These are phyloP conservation scores for Xylaria polymorpha DNA, from an alignment of 2,329 filamentous ascomycete species.

Conservation along the genomic window DNA sequence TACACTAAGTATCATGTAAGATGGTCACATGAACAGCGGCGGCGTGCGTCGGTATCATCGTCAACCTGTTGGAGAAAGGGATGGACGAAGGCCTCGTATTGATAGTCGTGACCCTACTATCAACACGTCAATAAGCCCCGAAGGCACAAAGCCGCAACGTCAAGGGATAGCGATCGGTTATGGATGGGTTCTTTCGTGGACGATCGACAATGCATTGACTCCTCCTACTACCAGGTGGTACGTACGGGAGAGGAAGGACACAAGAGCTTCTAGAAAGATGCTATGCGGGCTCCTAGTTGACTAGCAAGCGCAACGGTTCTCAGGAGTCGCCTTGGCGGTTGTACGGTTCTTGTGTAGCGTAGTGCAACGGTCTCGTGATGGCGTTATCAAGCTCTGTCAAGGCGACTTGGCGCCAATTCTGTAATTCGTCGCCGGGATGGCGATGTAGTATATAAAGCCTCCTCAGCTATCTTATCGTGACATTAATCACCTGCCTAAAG, in stretches of 20 bases:
- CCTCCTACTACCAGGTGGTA: neutral
- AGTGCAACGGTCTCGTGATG: slow-evolving; percentile 16
- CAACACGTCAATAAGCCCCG: slow-evolving; percentile 1
- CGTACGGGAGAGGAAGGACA: slow-evolving; percentile 17
- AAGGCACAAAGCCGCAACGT: neutral
- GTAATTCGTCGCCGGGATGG: slow-evolving; percentile 2
- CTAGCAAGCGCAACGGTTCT: slow-evolving; percentile 4
- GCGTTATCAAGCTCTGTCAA: slow-evolving; percentile 31
- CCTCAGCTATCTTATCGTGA: slow-evolving; percentile 31
- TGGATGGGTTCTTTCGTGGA: neutral
- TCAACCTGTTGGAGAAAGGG: neutral
- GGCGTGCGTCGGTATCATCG: neutral
- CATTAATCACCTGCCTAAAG: slow-evolving; percentile 35
- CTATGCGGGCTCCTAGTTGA: neutral
- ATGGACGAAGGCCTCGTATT: neutral
- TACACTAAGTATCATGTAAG: neutral
- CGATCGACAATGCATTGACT: slow-evolving; percentile 8
- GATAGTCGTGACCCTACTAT: neutral
- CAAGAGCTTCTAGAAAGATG: slow-evolving; percentile 30
- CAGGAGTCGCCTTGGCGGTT: slow-evolving; percentile 18
- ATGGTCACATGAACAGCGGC: slow-evolving; percentile 4
- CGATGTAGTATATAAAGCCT: slow-evolving; percentile 11
- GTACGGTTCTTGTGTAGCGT: neutral
- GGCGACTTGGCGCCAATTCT: slow-evolving; percentile 17
- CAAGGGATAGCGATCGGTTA: neutral